These are phyloP conservation scores for Tarenaya hassleriana DNA, from an alignment of 345 rosid genomes.

Conservation along the genomic window DNA sequence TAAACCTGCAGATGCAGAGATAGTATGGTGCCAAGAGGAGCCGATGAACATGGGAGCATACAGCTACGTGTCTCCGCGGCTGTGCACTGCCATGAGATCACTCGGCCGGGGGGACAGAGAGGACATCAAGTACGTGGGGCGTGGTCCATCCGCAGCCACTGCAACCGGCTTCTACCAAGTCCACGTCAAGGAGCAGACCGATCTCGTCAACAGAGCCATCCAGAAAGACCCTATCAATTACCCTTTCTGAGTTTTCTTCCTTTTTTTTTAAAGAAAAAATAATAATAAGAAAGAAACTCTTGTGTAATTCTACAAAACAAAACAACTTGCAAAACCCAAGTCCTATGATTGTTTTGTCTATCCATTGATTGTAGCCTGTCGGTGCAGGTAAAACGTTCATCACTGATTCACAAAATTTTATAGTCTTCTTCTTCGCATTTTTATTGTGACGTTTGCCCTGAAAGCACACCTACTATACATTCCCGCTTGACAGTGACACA, in stretches of 20 bases:
- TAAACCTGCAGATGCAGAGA: conserved; percentile 47
- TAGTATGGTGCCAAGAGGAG: conserved; percentile 84
- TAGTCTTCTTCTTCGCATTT: too few species aligned
- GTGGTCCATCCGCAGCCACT: conserved; percentile 66
- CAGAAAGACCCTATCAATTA: conserved; percentile 43
- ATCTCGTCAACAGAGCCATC: conserved; percentile 43
- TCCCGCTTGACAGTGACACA: too few species aligned
- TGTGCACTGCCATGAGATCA: conserved; percentile 54
- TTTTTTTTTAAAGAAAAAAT: background rate
- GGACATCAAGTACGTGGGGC: conserved; percentile 64
- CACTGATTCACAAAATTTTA: too few species aligned
- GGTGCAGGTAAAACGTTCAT: too few species aligned
- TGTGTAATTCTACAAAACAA: too few species aligned
- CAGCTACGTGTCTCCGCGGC: conserved; percentile 44
- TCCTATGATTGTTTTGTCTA: too few species aligned
- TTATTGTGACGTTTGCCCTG: too few species aligned
- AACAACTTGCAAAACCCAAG: too few species aligned
- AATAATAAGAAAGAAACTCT: too few species aligned
- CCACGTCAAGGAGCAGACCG: conserved; percentile 55
- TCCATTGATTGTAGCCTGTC: too few species aligned
- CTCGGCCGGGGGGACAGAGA: conserved; percentile 43
- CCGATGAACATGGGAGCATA: conserved; percentile 88
- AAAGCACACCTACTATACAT: too few species aligned
- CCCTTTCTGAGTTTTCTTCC: background rate
- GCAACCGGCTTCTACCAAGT: conserved; percentile 61